phyloP scores from a whole-genome alignment of 345 rosid genomes.

The Melastoma malabathricum region DNA sequence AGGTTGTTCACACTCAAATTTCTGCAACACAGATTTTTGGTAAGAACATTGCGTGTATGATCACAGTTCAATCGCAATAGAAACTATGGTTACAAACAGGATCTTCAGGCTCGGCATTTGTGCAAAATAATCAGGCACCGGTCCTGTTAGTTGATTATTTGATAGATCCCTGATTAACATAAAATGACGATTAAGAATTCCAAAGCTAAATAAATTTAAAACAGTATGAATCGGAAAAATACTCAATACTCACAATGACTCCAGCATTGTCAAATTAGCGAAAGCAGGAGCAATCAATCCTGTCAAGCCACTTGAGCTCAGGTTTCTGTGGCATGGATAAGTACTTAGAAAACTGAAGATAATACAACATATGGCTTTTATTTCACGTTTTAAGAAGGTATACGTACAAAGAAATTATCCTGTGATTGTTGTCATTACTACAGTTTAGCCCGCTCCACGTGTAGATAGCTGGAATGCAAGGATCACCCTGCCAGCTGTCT shows the following conservation, averaged over 20 bases:
- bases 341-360: background rate
- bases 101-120: slow-evolving; percentile 17
- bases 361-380: too few relatives aligned
- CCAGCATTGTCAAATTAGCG: slow-evolving; percentile 17
- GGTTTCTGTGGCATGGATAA: slow-evolving; percentile 15
- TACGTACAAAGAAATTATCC: slow-evolving; percentile 15
- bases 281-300: slow-evolving; percentile 29
- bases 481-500: slow-evolving; percentile 23
- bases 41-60: too few relatives aligned
- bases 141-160: slow-evolving; percentile 30
- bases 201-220: too few relatives aligned
- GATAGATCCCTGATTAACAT: slow-evolving; percentile 62
- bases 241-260: slow-evolving; percentile 40
- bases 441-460: slow-evolving; percentile 16
- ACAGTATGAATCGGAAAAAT: too few relatives aligned
- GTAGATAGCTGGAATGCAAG: slow-evolving; percentile 10
- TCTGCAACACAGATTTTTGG: slow-evolving; percentile 8
- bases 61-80: too few relatives aligned
- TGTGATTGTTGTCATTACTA: background rate
- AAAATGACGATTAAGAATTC: too few relatives aligned
- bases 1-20: slow-evolving; percentile 28
- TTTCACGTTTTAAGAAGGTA: too few relatives aligned
- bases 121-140: slow-evolving; percentile 26
- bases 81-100: slow-evolving; percentile 26
- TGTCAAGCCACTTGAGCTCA: slow-evolving; percentile 33